Percentiles rank a stretch among this genome's conserved stretches.
These are phyloP conservation scores for Neurospora cerealis DNA, from an alignment of 495 filamentous ascomycete species.

Conservation along the genomic window DNA sequence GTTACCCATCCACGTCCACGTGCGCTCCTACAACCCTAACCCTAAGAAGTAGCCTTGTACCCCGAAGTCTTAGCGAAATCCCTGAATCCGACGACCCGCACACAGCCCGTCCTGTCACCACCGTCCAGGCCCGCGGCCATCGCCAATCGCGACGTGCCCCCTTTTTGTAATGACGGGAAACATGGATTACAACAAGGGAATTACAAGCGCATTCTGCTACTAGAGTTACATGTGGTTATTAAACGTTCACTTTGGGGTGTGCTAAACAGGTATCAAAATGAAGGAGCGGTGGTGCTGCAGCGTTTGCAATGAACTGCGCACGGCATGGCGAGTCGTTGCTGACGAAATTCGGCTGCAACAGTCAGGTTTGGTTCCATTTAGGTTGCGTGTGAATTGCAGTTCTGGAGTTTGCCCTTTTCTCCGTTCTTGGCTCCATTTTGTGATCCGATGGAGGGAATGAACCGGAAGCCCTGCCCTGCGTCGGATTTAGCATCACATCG, in stretches of 20 bases:
- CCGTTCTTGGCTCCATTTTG: neutral
- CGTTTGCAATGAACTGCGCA: neutral
- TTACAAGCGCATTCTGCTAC: neutral
- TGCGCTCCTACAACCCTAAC: constrained; percentile 17
- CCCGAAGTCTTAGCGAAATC: neutral
- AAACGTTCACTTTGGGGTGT: neutral
- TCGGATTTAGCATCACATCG: neutral
- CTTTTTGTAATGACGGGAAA: neutral
- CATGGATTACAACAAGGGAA: neutral
- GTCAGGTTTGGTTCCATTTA: neutral
- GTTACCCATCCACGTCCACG: neutral
- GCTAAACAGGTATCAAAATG: neutral
- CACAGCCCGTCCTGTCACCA: neutral
- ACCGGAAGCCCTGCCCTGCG: neutral
- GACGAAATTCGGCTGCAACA: neutral
- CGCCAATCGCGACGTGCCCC: neutral
- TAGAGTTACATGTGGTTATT: neutral
- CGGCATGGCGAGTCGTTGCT: neutral
- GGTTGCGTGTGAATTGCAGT: neutral
- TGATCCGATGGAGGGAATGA: neutral
- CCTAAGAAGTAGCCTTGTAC: constrained; percentile 19
- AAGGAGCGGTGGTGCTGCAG: neutral
- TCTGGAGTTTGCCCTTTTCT: neutral
- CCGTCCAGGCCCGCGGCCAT: neutral
- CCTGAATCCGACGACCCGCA: neutral